Percentiles rank a stretch among this genome's conserved stretches.
These are phyloP conservation scores for Trifolium fragiferum DNA, from an alignment of 306 rosid species.

Conservation along the genomic window DNA sequence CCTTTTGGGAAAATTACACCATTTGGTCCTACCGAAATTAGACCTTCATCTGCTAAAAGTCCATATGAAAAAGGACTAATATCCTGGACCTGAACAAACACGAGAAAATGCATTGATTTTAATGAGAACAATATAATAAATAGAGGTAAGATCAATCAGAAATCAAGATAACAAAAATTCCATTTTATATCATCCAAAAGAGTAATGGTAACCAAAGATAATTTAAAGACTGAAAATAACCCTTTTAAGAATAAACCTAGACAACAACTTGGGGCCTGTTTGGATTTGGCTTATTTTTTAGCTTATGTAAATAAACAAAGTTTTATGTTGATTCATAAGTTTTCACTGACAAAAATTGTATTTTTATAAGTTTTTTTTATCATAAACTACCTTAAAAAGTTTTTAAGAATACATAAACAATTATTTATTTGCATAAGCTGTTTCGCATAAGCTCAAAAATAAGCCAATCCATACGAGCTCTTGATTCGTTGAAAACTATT, in stretches of 20 bases:
- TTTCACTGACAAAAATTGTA: too few relatives aligned
- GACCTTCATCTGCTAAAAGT: conserved; percentile 63
- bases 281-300: too few relatives aligned
- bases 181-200: conserved; percentile 20
- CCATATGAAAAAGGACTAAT: conserved; percentile 71
- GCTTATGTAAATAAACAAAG: too few relatives aligned
- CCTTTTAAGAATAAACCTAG: conserved; percentile 16
- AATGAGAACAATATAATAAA: conserved; percentile 21
- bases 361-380: too few relatives aligned
- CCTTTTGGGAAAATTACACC: conserved; percentile 73
- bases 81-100: conserved; percentile 78
- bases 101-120: conserved; percentile 33
- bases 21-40: conserved; percentile 55
- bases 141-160: conserved; percentile 35
- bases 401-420: too few relatives aligned
- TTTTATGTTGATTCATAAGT: too few relatives aligned
- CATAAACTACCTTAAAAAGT: too few relatives aligned
- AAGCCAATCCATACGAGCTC: too few relatives aligned
- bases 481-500: conserved; percentile 17
- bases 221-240: conserved; percentile 28
- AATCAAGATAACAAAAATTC: conserved; percentile 8
- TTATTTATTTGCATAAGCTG: too few relatives aligned
- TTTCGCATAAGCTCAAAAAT: too few relatives aligned
- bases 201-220: conserved; percentile 20
- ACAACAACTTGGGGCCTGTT: conserved; percentile 22